These are phyloP conservation scores for Picochlorum sp. DNA, from an alignment of 139 green algal species.

Conservation along the genomic window DNA sequence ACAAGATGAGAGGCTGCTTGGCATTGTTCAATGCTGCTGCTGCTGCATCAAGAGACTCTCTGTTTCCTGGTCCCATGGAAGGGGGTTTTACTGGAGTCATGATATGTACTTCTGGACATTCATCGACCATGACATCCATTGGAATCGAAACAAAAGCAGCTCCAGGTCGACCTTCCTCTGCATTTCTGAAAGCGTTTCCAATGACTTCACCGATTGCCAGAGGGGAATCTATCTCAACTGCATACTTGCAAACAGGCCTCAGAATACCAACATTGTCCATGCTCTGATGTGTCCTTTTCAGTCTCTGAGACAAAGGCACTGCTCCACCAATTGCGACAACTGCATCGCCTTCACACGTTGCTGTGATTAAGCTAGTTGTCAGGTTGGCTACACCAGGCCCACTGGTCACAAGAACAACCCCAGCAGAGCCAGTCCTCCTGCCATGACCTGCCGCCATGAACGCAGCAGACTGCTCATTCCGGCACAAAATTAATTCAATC, in stretches of 20 bases:
- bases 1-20: conserved; percentile 6
- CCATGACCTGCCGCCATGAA: conserved; percentile 12
- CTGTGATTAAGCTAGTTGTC: conserved; percentile 1
- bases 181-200: conserved; percentile 7
- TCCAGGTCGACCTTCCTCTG: conserved; percentile 11
- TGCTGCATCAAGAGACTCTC: not conserved
- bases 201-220: conserved; percentile 12
- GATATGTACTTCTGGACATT: not conserved
- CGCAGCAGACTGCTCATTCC: conserved; percentile 14
- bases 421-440: conserved; percentile 10
- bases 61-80: not conserved
- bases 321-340: conserved; percentile 13
- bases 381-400: not conserved
- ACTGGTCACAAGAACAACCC: not conserved
- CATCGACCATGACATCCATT: conserved; percentile 6
- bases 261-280: conserved; percentile 12
- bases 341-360: conserved; percentile 13
- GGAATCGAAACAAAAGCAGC: conserved; percentile 15
- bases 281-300: conserved; percentile 13
- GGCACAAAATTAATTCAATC: conserved; percentile 11
- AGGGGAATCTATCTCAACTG: conserved; percentile 3
- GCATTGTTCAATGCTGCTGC: conserved; percentile 4
- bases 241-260: conserved; percentile 12
- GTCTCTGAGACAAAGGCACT: conserved; percentile 1
- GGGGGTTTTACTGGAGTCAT: not conserved